Conservation (phyloP, 169 alveolate species). For the Plasmodium knowlesi region DNA sequence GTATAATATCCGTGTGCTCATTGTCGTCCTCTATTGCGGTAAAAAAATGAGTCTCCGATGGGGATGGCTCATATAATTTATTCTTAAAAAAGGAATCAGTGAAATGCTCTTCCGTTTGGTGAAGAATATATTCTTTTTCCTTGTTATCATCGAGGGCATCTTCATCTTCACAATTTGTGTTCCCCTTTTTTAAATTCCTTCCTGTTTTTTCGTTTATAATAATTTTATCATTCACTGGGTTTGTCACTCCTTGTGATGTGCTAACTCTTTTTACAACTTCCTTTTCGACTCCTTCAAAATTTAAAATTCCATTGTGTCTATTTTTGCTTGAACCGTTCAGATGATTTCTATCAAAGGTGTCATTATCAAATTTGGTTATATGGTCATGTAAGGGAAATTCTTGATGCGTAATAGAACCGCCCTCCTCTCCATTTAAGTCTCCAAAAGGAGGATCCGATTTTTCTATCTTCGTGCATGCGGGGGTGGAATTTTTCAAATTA, state of each 20-base stretch:
- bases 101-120: neutral
- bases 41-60: slow-evolving; percentile 25
- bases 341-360: neutral
- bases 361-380: neutral
- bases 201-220: neutral
- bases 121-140: neutral
- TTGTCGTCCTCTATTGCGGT: neutral
- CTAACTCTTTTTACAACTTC: neutral
- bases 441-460: neutral
- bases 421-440: neutral
- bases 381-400: neutral
- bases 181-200: neutral
- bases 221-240: neutral
- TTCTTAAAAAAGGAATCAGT: neutral
- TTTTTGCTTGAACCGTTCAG: slow-evolving; percentile 12
- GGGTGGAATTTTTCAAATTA: neutral
- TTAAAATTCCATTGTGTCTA: neutral
- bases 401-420: neutral
- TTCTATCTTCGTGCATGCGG: neutral
- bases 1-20: neutral
- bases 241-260: neutral
- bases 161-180: slow-evolving; percentile 3
- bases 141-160: neutral
- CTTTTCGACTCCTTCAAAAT: neutral
- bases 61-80: slow-evolving; percentile 1